Evolutionary conservation across 1,284 basidiomycete species (phyloP), one percentile per base, ranked within the genome.

Genomic region (Pisolithus thermaeus): DNA sequence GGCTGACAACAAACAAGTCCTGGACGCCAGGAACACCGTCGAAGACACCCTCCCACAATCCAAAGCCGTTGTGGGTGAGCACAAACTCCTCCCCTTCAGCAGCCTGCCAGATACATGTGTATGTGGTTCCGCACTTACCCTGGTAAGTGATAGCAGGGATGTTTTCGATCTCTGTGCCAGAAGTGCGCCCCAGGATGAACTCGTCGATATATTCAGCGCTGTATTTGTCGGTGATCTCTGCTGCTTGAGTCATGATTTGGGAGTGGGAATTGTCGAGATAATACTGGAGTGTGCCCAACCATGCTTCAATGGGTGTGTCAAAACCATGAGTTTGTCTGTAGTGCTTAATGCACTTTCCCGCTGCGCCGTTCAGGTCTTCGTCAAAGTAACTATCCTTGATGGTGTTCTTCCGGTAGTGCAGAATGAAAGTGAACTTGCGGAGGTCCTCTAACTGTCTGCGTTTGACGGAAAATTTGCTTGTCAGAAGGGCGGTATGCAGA

Each of bases 341-440:
- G 16, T 52, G 56, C 9, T 52, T 50, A 11, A 67, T 58, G 63
- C 64, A 67, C 35, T 60, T 57, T 11, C 53, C 54, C 7, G 49
- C 7, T 6, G 39, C 22, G 14, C 56, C 54, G 22, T 64, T 64
- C 6, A 62, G 56, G 23, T 58, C 58, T 28, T 60, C 64, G 23
- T 62, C 52, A 30, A 64, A 67, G 49, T 65, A 69, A 4, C 41
- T 55, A 8, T 49, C 30, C 3, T 44, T 32, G 11, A 27, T 25
- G 12, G 59, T 54, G 6, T 54, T 47, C 11, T 51, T 55, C 16
- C 68, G 65, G 53, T 61, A 64, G 38, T 69, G 63, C 66, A 68
- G 63, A 20, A 70, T 20, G 47, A 67, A 66, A 9, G 69, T 56
- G 41, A 70, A 71, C 53, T 67, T 69, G 4, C 67, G 58, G 37